Conservation (phyloP, 768 basidiomycete species). For the Gymnopilus junonius region DNA sequence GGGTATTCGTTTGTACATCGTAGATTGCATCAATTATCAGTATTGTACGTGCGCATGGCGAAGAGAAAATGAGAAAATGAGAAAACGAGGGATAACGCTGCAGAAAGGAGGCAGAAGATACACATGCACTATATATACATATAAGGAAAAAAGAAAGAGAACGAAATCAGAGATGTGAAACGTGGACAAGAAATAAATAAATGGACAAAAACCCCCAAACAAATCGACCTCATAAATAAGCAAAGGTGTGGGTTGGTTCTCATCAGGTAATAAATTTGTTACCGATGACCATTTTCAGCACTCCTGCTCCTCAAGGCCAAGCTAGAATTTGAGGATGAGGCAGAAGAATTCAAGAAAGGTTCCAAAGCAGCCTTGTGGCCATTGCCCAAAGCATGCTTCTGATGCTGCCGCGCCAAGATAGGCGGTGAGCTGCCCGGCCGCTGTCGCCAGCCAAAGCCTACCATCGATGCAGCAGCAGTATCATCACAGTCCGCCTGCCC, state of each 20-base stretch:
- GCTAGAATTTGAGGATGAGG: slow-evolving; percentile 1
- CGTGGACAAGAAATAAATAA: neutral
- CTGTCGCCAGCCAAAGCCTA: slow-evolving; percentile 7
- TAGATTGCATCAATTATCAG: slow-evolving; percentile 4
- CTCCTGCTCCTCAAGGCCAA: slow-evolving; percentile 18
- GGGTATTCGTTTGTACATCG: neutral
- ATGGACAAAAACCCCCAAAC: neutral
- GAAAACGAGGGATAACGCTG: neutral
- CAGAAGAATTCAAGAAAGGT: slow-evolving; percentile 12
- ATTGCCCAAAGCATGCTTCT: neutral
- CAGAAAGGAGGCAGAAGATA: neutral
- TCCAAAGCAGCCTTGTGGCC: slow-evolving; percentile 1
- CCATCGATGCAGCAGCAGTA: neutral
- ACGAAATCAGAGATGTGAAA: neutral
- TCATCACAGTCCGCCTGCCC: neutral
- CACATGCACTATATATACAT: neutral
- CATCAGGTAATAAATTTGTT: neutral
- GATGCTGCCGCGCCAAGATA: slow-evolving; percentile 8
- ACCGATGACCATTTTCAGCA: slow-evolving; percentile 7
- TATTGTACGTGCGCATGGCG: neutral
- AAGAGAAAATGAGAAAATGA: neutral
- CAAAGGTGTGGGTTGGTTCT: neutral
- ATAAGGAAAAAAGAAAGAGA: neutral
- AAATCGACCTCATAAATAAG: neutral
- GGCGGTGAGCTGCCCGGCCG: slow-evolving; percentile 21